These are phyloP conservation scores for Globisporangium nagaii DNA, from an alignment of 352 stramenopile species.

Conservation along the genomic window DNA sequence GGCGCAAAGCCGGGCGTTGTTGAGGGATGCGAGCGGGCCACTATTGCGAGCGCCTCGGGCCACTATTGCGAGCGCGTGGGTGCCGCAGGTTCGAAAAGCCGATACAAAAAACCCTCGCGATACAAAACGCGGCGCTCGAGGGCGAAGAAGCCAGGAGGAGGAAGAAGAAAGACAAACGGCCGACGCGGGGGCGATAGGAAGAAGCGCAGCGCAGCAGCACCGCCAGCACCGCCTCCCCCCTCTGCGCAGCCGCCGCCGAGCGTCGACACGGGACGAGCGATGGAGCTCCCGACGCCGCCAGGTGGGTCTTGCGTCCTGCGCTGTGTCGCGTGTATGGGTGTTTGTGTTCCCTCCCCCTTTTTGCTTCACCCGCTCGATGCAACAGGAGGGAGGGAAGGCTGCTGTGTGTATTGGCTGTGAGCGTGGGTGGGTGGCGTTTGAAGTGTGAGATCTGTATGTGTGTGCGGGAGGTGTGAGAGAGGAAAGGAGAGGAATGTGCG, in stretches of 20 bases:
- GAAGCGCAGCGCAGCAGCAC: background rate
- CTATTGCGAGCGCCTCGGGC: constrained; percentile 1
- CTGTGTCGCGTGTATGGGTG: too few relatives aligned
- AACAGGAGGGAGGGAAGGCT: background rate
- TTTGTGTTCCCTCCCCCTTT: background rate
- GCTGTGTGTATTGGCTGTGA: background rate
- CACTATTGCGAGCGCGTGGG: constrained; percentile 5
- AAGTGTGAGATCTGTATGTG: background rate
- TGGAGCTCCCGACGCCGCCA: constrained; percentile 28
- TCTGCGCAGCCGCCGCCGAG: background rate
- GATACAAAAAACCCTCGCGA: constrained; percentile 1
- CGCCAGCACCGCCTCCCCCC: background rate
- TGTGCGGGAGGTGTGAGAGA: too few relatives aligned
- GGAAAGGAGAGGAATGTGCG: too few relatives aligned
- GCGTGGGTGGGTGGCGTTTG: background rate
- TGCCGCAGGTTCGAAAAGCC: too few relatives aligned
- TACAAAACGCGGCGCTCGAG: background rate
- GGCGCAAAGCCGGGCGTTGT: too few relatives aligned
- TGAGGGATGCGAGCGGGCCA: background rate
- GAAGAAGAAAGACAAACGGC: too few relatives aligned
- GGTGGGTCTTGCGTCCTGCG: constrained; percentile 10
- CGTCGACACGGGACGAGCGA: background rate
- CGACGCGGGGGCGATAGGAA: background rate
- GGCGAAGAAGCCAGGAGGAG: constrained; percentile 6
- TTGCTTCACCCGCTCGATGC: background rate